Evolutionary conservation across 331 rosid species (phyloP).

Genomic region (Phaseolus coccineus): DNA sequence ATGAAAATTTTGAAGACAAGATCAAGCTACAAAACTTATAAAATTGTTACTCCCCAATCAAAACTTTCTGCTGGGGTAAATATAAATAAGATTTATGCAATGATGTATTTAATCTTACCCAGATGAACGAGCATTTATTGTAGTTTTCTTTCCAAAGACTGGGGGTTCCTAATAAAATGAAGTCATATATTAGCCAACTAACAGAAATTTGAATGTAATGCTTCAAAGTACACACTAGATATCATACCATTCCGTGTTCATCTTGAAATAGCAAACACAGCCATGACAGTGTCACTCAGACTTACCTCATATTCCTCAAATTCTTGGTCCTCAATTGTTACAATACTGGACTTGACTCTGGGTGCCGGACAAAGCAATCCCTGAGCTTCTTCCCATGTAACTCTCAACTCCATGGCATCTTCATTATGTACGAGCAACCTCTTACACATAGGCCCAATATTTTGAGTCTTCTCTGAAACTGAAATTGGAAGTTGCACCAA

Average conservation of each 20-base stretch:
- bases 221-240: background rate
- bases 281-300: conserved; percentile 15
- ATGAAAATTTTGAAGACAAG: too few species aligned
- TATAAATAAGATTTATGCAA: too few species aligned
- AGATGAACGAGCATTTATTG: conserved; percentile 57
- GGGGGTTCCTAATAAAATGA: conserved; percentile 84
- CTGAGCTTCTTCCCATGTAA: conserved; percentile 98
- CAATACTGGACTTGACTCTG: conserved; percentile 70
- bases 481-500: conserved; percentile 50
- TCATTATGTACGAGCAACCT: conserved; percentile 77
- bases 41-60: too few species aligned
- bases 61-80: too few species aligned
- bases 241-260: conserved; percentile 19
- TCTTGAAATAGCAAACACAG: conserved; percentile 18
- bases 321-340: conserved; percentile 75
- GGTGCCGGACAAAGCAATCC: conserved; percentile 91
- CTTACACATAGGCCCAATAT: conserved; percentile 78
- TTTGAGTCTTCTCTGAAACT: conserved; percentile 71
- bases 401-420: conserved; percentile 81
- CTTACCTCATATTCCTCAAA: conserved; percentile 94
- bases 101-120: conserved; percentile 60
- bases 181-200: conserved; percentile 43
- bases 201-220: conserved; percentile 36
- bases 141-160: conserved; percentile 77
- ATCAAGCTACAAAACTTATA: too few species aligned